Percentiles rank a stretch among this genome's conserved stretches.
These are phyloP conservation scores for Podaxis sp. DNA, from an alignment of 768 basidiomycete genomes.

Conservation along the genomic window DNA sequence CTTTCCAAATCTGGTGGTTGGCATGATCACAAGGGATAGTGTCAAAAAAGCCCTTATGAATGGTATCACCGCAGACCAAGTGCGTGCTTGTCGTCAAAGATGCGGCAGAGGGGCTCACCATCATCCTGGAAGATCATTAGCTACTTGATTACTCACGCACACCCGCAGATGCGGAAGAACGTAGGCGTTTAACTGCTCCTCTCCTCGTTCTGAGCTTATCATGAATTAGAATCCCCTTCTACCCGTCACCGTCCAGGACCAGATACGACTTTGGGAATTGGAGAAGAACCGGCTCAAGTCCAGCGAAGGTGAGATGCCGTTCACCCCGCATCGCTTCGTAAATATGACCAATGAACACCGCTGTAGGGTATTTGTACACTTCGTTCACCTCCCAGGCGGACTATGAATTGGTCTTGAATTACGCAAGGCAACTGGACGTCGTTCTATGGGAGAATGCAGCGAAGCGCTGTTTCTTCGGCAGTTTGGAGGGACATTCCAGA, in stretches of 20 bases:
- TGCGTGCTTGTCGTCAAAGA: conserved; percentile 30
- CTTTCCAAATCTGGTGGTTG: conserved; percentile 97
- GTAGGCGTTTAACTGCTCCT: conserved; percentile 35
- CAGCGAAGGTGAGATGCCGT: conserved; percentile 66
- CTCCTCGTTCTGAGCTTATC: conserved; percentile 24
- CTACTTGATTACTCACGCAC: conserved; percentile 92
- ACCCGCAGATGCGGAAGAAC: conserved; percentile 97
- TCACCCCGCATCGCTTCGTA: conserved; percentile 20
- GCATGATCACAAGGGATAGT: conserved; percentile 91
- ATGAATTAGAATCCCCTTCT: conserved; percentile 78
- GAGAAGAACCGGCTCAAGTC: conserved; percentile 91
- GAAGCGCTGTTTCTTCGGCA: conserved; percentile 83
- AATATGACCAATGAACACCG: conserved; percentile 22
- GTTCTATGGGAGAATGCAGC: conserved; percentile 80
- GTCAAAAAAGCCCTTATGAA: conserved; percentile 92
- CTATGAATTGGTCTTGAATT: conserved; percentile 83
- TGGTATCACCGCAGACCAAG: conserved; percentile 97
- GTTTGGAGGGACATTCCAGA: conserved; percentile 72
- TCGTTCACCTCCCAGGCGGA: conserved; percentile 85
- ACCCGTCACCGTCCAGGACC: conserved; percentile 97
- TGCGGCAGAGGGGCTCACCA: conserved; percentile 5
- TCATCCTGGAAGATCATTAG: conserved; percentile 75
- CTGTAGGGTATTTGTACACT: conserved; percentile 82
- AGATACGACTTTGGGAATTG: conserved; percentile 95
- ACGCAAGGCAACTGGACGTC: conserved; percentile 79